Evolutionary conservation across 73 alveolate species (phyloP), one percentile per base, ranked within the genome.

Genomic region (Breviolum minutum): DNA sequence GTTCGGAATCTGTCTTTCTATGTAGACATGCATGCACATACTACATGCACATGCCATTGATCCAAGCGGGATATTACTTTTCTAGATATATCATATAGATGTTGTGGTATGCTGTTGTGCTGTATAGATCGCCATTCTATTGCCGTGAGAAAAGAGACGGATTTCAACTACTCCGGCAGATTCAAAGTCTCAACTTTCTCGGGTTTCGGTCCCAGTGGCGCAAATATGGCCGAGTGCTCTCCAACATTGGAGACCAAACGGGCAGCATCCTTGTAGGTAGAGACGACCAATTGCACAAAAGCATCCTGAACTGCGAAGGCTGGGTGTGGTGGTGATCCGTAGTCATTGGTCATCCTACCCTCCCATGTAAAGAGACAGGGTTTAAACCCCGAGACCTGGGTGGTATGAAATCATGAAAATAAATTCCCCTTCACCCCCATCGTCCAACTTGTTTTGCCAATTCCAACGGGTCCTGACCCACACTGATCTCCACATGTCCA

Each of bases 261-360:
- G 8, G 97, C 79, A 54, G 97, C 66, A 40, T 92, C 97, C 19
- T 92, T 92, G 81, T 92, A 92, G 20, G 89, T 92, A 63, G 97
- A 92, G 70, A 92, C 97, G 20, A 64, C 90, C 97, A 92, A 79
- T 32, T 92, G 97, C 88, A 92, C 97, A 92, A 92, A 92, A n/a
- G 97, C 97, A 16, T 92, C 97, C 97, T 92, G 27, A 32, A 40
- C 0, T 22, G 48, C 64, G 17, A 22, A 68, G 17, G 54, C 5
- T 40, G 54, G 54, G 54, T 40, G 54, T 40, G 54, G 54, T 40
- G 54, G 54, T 40, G 54, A 68, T 17, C 77, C 2, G 24, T 68
- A 68, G 2, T 22, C 77, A 68, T 68, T 68, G n/a, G 17, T 68
- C n/a, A 68, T 14, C n/a, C 77, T 68, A 14, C 17, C 77, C 77